Percentiles rank a stretch among this genome's conserved stretches.
These are phyloP conservation scores for Laburnicola sp. DNA, from an alignment of 2,329 filamentous ascomycete genomes.

Conservation along the genomic window DNA sequence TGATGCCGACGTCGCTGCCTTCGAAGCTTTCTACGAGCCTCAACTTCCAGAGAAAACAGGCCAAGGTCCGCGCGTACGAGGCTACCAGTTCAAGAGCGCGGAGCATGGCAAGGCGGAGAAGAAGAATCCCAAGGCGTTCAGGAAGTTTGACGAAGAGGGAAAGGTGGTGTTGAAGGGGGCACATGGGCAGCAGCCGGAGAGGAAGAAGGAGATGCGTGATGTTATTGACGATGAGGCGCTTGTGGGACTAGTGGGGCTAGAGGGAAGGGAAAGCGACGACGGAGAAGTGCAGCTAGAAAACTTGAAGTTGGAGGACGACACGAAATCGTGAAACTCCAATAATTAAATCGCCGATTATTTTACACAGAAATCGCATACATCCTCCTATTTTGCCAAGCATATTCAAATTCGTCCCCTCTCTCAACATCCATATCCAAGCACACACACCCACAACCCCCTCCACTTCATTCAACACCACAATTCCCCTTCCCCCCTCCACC, in stretches of 20 bases:
- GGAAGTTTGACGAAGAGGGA: constrained; percentile 30
- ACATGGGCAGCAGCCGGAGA: constrained; percentile 36
- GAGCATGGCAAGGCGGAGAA: constrained; percentile 34
- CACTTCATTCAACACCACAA: background rate
- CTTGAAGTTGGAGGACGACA: constrained; percentile 29
- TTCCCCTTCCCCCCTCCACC: background rate
- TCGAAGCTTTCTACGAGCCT: constrained; percentile 69
- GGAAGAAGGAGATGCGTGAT: constrained; percentile 30
- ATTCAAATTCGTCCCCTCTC: too few species aligned
- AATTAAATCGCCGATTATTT: too few species aligned
- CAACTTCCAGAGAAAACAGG: constrained; percentile 75
- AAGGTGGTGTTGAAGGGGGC: constrained; percentile 31
- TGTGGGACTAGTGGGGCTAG: constrained; percentile 32
- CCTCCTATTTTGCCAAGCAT: too few species aligned
- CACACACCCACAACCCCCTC: too few species aligned
- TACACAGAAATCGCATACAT: too few species aligned
- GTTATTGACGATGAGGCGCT: constrained; percentile 41
- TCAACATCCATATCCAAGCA: too few species aligned
- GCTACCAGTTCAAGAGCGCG: constrained; percentile 39
- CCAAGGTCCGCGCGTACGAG: constrained; percentile 63
- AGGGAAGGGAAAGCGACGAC: constrained; percentile 1
- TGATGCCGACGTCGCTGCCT: constrained; percentile 59
- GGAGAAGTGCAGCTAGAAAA: constrained; percentile 19
- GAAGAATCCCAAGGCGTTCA: constrained; percentile 40
- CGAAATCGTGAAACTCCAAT: background rate